Base-by-base conservation (phyloP, 2,329 filamentous ascomycete species). In the Fusarium coicis region DNA sequence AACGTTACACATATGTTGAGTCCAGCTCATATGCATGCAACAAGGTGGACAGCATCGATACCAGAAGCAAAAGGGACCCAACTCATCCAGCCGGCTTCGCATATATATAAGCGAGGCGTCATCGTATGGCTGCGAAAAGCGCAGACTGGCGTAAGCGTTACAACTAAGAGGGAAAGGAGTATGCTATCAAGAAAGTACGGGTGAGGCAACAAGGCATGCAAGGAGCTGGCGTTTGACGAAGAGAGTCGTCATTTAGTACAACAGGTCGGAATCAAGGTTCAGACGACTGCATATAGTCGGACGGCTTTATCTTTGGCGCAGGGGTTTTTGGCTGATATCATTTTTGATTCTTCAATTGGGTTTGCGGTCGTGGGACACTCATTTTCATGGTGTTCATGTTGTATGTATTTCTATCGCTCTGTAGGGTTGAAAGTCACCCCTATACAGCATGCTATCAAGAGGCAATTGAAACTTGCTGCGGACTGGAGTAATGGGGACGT, bases 231-330 rank as follows among this genome's bases (percentile, higher is more conserved):
- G 76, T 77, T 77, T 72, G 68, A 76, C 61, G 62, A 69, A 61
- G 59, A 70, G 44, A 47, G 68, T 37, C 70, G 57, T 70, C 55
- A 44, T 69, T 55, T 57, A 52, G 46, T 56, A 58, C 64, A 58
- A 54, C 49, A 73, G 40, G 63, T 53, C 56, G 47, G 61, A 69
- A 71, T 70, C 66, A 34, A 52, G 67, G 47, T 54, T 68, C 43
- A 42, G 59, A 64, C 57, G 65, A 66, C 70, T 72, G 69, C 74
- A 77, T 74, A 74, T 68, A 68, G 70, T 68, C 54, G 74, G 76
- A 68, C 65, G 67, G 66, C 73, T 78, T 77, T 63, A 75, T 78
- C 47, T 69, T 73, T 70, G 76, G 76, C 76, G 76, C 63, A 72
- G 36, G 60, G 69, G 76, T 49, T 70, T 76, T 60, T 61, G 61